These are phyloP conservation scores for Leavenworthia alabamica DNA, from an alignment of 345 rosid genomes.

Conservation along the genomic window DNA sequence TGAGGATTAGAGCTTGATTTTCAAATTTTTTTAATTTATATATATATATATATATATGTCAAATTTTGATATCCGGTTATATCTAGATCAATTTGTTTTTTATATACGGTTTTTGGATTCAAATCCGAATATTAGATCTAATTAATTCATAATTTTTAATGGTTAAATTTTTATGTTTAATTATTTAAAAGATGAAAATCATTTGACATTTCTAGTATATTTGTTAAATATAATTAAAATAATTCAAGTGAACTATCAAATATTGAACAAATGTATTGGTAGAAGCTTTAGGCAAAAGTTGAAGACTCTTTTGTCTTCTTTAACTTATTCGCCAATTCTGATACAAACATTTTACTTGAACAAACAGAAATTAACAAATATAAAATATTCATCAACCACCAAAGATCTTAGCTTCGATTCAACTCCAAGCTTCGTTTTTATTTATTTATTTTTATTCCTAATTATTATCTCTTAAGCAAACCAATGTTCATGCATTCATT, in stretches of 20 bases:
- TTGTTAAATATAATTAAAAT: not conserved
- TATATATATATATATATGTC: no score
- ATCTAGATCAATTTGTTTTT: no score
- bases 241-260: not conserved
- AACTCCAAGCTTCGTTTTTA: slow-evolving; percentile 48
- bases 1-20: no score
- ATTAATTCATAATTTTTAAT: no score
- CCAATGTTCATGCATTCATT: slow-evolving; percentile 4
- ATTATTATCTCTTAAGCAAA: slow-evolving; percentile 8
- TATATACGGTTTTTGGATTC: no score
- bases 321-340: slow-evolving; percentile 28
- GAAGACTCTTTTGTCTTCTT: not conserved
- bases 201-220: not conserved
- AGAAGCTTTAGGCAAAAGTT: not conserved
- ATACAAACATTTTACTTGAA: slow-evolving; percentile 18
- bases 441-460: slow-evolving; percentile 15
- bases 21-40: no score
- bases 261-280: not conserved
- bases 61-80: no score
- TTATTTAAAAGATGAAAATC: not conserved
- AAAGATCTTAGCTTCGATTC: slow-evolving; percentile 47
- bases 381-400: slow-evolving; percentile 24
- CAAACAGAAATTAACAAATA: not conserved
- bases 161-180: no score
- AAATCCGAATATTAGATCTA: no score